These are phyloP conservation scores for Debaryomyces sp. DNA, from an alignment of 1,139 yeast species.

Conservation along the genomic window DNA sequence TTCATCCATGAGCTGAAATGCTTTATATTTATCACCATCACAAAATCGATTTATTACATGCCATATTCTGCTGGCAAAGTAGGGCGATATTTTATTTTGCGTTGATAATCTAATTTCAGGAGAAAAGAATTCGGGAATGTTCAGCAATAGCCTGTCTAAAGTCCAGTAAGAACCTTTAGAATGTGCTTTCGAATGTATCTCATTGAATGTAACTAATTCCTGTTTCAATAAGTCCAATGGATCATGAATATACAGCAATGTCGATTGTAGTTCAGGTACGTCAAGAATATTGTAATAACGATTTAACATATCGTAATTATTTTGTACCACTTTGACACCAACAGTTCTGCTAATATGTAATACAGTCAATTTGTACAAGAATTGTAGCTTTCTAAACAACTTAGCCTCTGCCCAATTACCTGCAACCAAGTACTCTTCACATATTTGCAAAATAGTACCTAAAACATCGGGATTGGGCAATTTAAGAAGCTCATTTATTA, in stretches of 20 bases:
- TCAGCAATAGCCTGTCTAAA: conserved; percentile 14
- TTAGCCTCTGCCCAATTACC: conserved; percentile 36
- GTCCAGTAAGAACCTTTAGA: conserved; percentile 12
- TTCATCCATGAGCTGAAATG: conserved; percentile 31
- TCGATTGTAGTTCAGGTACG: conserved; percentile 12
- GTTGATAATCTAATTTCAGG: conserved; percentile 27
- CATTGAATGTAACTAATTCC: conserved; percentile 12
- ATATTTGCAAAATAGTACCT: conserved; percentile 21
- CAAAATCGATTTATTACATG: conserved; percentile 20
- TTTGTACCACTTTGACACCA: conserved; percentile 17
- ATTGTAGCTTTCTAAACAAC: conserved; percentile 23
- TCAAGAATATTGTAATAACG: conserved; percentile 28
- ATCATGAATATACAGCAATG: conserved; percentile 8
- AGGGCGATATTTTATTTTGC: conserved; percentile 23
- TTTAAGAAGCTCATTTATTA: conserved; percentile 20
- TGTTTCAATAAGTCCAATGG: conserved; percentile 10
- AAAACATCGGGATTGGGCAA: conserved; percentile 15
- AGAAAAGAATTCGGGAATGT: conserved; percentile 27
- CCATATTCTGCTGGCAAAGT: conserved; percentile 19
- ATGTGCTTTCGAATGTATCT: conserved; percentile 1
- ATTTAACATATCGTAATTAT: conserved; percentile 27
- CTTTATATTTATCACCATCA: conserved; percentile 17
- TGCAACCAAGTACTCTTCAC: conserved; percentile 33
- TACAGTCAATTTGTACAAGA: conserved; percentile 29
- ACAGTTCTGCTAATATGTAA: conserved; percentile 17